Conservation (phyloP, 2,329 filamentous ascomycete genomes). For the Fusarium hostae region DNA sequence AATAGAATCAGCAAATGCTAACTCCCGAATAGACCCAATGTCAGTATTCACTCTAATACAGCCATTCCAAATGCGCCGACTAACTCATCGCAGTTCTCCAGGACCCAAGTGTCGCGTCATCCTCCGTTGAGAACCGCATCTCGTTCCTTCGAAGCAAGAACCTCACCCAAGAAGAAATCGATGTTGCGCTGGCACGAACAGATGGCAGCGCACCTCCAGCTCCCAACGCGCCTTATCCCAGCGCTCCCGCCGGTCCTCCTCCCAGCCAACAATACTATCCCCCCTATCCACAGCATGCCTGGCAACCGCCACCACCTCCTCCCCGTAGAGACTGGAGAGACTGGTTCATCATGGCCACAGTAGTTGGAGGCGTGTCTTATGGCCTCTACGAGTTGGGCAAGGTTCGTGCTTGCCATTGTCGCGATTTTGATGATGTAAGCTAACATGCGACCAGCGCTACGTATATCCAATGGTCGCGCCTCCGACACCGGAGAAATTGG, state of each 20-base stretch:
- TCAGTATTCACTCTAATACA: constrained; percentile 45
- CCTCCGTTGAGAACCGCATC: constrained; percentile 91
- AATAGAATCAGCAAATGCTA: constrained; percentile 25
- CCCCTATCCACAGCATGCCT: constrained; percentile 63
- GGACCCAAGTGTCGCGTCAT: constrained; percentile 89
- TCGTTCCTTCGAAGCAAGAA: constrained; percentile 97
- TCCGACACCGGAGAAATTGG: constrained; percentile 90
- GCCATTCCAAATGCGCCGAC: constrained; percentile 9
- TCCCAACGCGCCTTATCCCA: constrained; percentile 54
- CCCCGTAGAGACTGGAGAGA: constrained; percentile 95
- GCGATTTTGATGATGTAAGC: background rate
- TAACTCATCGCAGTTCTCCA: constrained; percentile 75
- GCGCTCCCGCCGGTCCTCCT: constrained; percentile 57
- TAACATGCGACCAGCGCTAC: constrained; percentile 72
- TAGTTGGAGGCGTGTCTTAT: constrained; percentile 89
- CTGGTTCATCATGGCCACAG: constrained; percentile 99
- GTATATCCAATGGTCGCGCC: constrained; percentile 90
- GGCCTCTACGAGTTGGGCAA: constrained; percentile 89
- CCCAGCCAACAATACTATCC: constrained; percentile 60
- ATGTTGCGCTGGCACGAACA: constrained; percentile 80
- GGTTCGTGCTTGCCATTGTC: constrained; percentile 58
- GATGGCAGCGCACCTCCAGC: constrained; percentile 65
- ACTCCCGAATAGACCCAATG: constrained; percentile 53
- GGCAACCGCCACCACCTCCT: constrained; percentile 68
- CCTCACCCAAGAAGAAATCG: constrained; percentile 94